Percentiles rank a stretch among this genome's conserved stretches.
Conservation (phyloP, 768 basidiomycete genomes). For the Boletellus sp. region DNA sequence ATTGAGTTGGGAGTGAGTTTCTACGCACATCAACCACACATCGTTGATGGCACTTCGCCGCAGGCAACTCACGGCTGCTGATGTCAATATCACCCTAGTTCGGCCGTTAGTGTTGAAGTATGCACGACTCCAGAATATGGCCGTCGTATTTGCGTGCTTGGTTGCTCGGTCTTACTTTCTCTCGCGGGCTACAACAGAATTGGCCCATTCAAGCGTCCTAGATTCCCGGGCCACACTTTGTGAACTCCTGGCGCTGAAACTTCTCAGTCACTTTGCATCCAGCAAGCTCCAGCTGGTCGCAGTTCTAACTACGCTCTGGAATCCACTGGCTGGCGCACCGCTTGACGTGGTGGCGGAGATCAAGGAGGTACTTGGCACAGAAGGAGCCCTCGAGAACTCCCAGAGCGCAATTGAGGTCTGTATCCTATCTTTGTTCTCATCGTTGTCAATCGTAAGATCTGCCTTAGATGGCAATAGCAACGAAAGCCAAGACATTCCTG, state of each 20-base stretch:
- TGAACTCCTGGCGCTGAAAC: slow-evolving; percentile 87
- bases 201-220: slow-evolving; percentile 77
- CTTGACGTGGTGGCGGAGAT: slow-evolving; percentile 65
- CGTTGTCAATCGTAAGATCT: neutral
- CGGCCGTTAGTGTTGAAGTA: slow-evolving; percentile 77
- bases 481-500: slow-evolving; percentile 79
- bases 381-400: slow-evolving; percentile 56
- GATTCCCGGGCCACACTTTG: slow-evolving; percentile 71
- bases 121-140: slow-evolving; percentile 70
- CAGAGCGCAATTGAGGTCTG: slow-evolving; percentile 85
- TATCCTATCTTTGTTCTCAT: slow-evolving; percentile 9
- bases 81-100: slow-evolving; percentile 77
- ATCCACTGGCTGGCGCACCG: slow-evolving; percentile 76
- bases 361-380: slow-evolving; percentile 50
- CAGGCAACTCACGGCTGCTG: slow-evolving; percentile 80
- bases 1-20: slow-evolving; percentile 74
- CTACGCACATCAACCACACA: neutral
- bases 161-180: slow-evolving; percentile 79
- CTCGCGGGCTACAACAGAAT: slow-evolving; percentile 58
- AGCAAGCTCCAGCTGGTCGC: slow-evolving; percentile 72
- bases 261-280: slow-evolving; percentile 68
- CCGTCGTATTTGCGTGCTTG: slow-evolving; percentile 72
- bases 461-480: slow-evolving; percentile 80
- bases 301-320: slow-evolving; percentile 80
- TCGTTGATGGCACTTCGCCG: slow-evolving; percentile 6